Evolutionary conservation across 2,329 filamentous ascomycete species (phyloP), one percentile per base, ranked within the genome.

Genomic region (Penicillium sp.): DNA sequence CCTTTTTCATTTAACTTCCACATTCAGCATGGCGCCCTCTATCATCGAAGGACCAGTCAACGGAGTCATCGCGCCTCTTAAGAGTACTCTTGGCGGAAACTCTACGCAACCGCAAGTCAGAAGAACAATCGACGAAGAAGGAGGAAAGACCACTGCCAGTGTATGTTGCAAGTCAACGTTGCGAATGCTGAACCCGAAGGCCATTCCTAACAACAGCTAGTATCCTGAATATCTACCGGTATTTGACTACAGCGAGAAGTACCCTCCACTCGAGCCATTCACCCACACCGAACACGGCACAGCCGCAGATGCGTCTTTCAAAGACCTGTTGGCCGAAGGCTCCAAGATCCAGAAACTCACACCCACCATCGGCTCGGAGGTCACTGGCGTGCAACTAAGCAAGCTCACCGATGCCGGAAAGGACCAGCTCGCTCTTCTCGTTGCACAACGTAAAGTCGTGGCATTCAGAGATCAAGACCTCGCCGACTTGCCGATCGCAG

Each of bases 401-500:
- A 61, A 66, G 38, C 62, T 71, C 8, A 59, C 59, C 24, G 14
- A 64, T 42, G 64, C 64, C 11, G 70, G 65, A 34, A 72, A 62
- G 34, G 69, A 72, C 38, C 67, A 72, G 49, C 61, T 72, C 24
- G 71, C 70, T 27, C 61, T 71, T 3, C 56, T 71, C 18, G 69
- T 72, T 14, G 69, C 70, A 1, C 69, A 70, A 52, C 70, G 68
- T 49, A 71, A 70, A 36, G 70, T 71, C 5, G 69, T 71, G 3
- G 65, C 52, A 5, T 66, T 67, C 39, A 49, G 60, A 39, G 80
- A 85, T 65, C 89, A 92, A 66, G 87, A 91, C 67, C 83, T 87
- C 61, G 83, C 83, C 38, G 78, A 89, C 59, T 77, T 91, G 5
- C 80, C 86, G 3, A 90, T 91, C 63, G 68, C 81, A n/a, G 80